Evolutionary conservation across 1,284 basidiomycete species (phyloP).

Genomic region (Ustilago tritici): DNA sequence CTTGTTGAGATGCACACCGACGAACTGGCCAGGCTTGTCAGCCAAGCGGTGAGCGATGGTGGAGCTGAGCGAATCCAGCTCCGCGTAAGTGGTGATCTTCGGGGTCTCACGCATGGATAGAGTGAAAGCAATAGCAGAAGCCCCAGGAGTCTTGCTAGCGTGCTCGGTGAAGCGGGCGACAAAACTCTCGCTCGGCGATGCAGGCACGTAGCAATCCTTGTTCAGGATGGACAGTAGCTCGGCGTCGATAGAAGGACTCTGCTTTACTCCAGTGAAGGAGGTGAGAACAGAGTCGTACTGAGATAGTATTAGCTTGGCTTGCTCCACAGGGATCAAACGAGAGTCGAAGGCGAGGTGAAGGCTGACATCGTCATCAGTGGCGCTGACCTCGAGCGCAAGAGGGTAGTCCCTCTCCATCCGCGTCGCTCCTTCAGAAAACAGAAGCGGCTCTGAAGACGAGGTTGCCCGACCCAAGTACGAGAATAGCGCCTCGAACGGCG

Average conservation of each 20-base stretch:
- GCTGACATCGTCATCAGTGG: conserved; percentile 30
- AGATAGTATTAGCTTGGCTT: conserved; percentile 49
- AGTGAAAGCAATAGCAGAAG: conserved; percentile 55
- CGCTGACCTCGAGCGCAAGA: conserved; percentile 57
- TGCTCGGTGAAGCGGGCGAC: conserved; percentile 49
- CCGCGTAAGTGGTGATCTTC: conserved; percentile 45
- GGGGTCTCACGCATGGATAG: conserved; percentile 26
- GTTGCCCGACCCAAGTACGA: conserved; percentile 47
- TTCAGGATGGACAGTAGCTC: conserved; percentile 39
- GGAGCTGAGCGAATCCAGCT: conserved; percentile 55
- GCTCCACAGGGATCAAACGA: conserved; percentile 34
- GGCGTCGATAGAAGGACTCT: background rate
- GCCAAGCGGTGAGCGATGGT: conserved; percentile 47
- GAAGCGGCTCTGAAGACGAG: background rate
- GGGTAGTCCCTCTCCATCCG: conserved; percentile 60
- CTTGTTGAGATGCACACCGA: conserved; percentile 61
- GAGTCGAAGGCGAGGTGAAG: conserved; percentile 51
- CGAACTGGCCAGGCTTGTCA: conserved; percentile 10
- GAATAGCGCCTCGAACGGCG: conserved; percentile 62
- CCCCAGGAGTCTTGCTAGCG: conserved; percentile 28
- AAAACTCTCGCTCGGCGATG: conserved; percentile 35
- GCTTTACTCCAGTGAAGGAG: background rate
- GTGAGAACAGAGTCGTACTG: conserved; percentile 48
- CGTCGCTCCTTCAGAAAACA: conserved; percentile 25
- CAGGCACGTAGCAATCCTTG: conserved; percentile 42